These are phyloP conservation scores for Dissophora ornata DNA, from an alignment of 192 early-diverging fungal species.

Conservation along the genomic window DNA sequence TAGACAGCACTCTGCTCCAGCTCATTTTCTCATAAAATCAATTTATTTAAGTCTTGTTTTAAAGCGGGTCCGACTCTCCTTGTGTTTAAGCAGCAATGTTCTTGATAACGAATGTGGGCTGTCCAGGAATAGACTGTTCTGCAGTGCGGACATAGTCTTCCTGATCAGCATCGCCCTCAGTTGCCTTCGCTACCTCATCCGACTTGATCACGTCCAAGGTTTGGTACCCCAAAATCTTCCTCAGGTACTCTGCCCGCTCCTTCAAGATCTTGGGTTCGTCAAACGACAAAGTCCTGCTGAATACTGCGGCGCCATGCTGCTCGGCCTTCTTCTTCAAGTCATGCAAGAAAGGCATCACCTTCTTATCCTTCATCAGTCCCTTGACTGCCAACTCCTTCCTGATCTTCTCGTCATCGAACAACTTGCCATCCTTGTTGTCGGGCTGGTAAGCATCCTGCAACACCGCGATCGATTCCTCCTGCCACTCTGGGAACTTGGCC, in stretches of 20 bases:
- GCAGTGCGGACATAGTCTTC: slow-evolving; percentile 63
- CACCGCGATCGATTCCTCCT: slow-evolving; percentile 72
- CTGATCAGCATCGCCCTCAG: slow-evolving; percentile 38
- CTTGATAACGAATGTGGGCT: slow-evolving; percentile 65
- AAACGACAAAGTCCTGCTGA: slow-evolving; percentile 86
- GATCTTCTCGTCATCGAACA: slow-evolving; percentile 82
- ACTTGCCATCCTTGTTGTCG: slow-evolving; percentile 65
- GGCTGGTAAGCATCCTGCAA: slow-evolving; percentile 59
- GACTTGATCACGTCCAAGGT: slow-evolving; percentile 61
- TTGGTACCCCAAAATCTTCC: slow-evolving; percentile 68
- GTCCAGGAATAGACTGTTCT: slow-evolving; percentile 68
- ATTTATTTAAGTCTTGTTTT: too few species aligned
- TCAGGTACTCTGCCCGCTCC: slow-evolving; percentile 63
- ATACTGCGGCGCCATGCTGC: slow-evolving; percentile 71
- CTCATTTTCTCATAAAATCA: too few species aligned
- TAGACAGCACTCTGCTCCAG: too few species aligned
- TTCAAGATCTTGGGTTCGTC: slow-evolving; percentile 81
- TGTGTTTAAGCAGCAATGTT: slow-evolving; percentile 54
- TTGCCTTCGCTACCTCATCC: slow-evolving; percentile 47
- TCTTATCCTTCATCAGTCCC: slow-evolving; percentile 93
- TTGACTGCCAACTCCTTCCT: slow-evolving; percentile 69
- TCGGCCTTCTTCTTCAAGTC: slow-evolving; percentile 88
- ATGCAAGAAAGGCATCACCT: slow-evolving; percentile 96
- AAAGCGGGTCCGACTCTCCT: too few species aligned
- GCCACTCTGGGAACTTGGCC: slow-evolving; percentile 92